Conservation (phyloP, 805 yeast species). For the Monosporozyma servazzii region DNA sequence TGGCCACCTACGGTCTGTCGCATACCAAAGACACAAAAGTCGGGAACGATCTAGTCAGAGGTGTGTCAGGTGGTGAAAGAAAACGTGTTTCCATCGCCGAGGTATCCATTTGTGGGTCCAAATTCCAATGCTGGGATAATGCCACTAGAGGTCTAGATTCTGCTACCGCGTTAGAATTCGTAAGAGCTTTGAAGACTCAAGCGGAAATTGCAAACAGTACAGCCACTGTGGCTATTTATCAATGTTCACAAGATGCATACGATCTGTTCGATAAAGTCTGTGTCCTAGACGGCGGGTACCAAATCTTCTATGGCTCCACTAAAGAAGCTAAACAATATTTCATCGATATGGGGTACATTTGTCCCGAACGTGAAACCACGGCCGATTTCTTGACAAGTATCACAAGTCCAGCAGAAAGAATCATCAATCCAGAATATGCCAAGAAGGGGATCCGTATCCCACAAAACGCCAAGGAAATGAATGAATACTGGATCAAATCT, state of each 20-base stretch:
- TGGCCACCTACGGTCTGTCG: conserved; percentile 51
- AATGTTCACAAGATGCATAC: conserved; percentile 60
- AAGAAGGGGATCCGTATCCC: conserved; percentile 48
- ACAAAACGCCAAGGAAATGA: conserved; percentile 52
- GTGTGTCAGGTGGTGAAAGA: conserved; percentile 82
- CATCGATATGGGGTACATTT: conserved; percentile 52
- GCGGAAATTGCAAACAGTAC: conserved; percentile 45
- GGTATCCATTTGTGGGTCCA: conserved; percentile 55
- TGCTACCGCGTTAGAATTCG: conserved; percentile 71
- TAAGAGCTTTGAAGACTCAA: conserved; percentile 55
- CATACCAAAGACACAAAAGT: conserved; percentile 54
- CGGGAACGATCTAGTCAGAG: conserved; percentile 54
- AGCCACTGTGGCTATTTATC: conserved; percentile 61
- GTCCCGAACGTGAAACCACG: conserved; percentile 58
- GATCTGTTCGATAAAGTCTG: conserved; percentile 54
- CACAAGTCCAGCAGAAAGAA: conserved; percentile 57
- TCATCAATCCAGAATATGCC: conserved; percentile 25
- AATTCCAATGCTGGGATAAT: conserved; percentile 67
- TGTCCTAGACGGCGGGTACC: conserved; percentile 50
- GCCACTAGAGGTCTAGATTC: conserved; percentile 82
- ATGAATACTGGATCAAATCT: conserved; percentile 47
- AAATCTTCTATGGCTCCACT: conserved; percentile 57
- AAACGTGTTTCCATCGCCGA: conserved; percentile 80
- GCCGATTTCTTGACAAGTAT: conserved; percentile 65
- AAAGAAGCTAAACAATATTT: conserved; percentile 48